Base-by-base conservation (phyloP, 2,329 filamentous ascomycete species). In the Ophiostoma ips region DNA sequence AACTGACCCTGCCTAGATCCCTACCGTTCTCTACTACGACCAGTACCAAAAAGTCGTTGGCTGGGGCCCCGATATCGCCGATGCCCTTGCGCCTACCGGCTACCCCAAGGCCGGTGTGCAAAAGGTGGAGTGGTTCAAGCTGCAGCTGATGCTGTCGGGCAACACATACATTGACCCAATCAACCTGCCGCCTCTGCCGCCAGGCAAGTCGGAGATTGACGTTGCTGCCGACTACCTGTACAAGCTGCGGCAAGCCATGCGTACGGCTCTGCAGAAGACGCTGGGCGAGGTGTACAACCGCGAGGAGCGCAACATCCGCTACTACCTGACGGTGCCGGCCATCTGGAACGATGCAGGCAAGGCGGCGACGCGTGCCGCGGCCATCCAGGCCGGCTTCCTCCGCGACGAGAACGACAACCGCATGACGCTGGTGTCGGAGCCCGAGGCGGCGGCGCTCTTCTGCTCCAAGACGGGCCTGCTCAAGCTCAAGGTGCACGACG, bases 301-400 rank as follows among this genome's bases (percentile, higher is more conserved):
- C 66, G 92, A 96, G 71, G 92, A 96, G 72, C 84, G 90, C 61
- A 96, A 96, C 66, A 98, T 96, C 60, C 80, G 87, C 59, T 96
- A 96, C 69, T 96, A 95, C 66, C 73, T 98, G 59, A 98, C 92
- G 2, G 92, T 98, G n/a, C 92, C 92, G 18, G 92, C 92, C 58
- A 96, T 98, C 59, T 96, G 92, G 92, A 96, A 96, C 66, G 92
- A 96, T 70, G 90, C 92, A 43, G 92, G 89, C 59, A 98, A 98
- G 71, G 92, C 92, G 52, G 92, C 92, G 36, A 96, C 92, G 13
- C 81, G 92, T 70, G 87, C 89, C 15, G 92, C 92, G 21, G 92
- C 92, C 57, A 95, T 96, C 58, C 90, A 96, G 68, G 92, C 92
- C 53, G 92, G 92, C 44, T 96, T 95, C 73, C 75, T 96, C 50